Evolutionary conservation across 139 green algal genomes (phyloP).

Genomic region (Coelastrella sp.): DNA sequence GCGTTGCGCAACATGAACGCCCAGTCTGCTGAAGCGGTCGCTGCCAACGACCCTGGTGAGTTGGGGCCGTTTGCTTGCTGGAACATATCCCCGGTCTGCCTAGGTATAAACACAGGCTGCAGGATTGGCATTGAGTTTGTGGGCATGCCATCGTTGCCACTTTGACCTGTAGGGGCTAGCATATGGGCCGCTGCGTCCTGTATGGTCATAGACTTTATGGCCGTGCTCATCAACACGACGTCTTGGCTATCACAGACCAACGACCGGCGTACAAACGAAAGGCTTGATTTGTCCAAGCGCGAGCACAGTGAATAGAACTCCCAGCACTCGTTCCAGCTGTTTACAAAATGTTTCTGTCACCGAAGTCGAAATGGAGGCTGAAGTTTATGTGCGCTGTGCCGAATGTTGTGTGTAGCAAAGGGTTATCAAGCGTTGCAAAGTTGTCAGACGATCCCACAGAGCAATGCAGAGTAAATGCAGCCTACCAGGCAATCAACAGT

Average conservation of each 20-base stretch:
- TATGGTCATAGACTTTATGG: background rate
- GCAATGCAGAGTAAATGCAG: background rate
- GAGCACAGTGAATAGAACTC: too few species aligned
- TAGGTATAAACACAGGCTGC: slow-evolving; percentile 35
- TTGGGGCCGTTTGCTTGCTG: background rate
- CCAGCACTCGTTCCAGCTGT: too few species aligned
- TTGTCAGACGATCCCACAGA: too few species aligned
- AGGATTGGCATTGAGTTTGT: background rate
- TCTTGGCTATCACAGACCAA: background rate
- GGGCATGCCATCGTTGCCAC: background rate
- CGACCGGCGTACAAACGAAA: too few species aligned
- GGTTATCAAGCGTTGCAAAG: too few species aligned
- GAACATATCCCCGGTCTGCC: background rate
- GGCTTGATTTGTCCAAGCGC: too few species aligned
- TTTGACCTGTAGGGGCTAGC: background rate
- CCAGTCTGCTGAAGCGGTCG: slow-evolving; percentile 9
- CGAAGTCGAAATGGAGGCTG: background rate
- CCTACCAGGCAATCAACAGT: background rate
- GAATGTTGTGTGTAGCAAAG: too few species aligned
- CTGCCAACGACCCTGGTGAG: background rate
- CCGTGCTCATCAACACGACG: background rate
- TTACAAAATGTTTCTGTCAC: too few species aligned
- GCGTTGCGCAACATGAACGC: slow-evolving; percentile 26
- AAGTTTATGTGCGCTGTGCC: background rate
- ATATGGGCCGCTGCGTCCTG: background rate